A percentile compares a stretch with the other conserved stretches of the same genome.
Evolutionary conservation across 176 grass and related monocot species (phyloP).

Genomic region (Phoenix dactylifera): DNA sequence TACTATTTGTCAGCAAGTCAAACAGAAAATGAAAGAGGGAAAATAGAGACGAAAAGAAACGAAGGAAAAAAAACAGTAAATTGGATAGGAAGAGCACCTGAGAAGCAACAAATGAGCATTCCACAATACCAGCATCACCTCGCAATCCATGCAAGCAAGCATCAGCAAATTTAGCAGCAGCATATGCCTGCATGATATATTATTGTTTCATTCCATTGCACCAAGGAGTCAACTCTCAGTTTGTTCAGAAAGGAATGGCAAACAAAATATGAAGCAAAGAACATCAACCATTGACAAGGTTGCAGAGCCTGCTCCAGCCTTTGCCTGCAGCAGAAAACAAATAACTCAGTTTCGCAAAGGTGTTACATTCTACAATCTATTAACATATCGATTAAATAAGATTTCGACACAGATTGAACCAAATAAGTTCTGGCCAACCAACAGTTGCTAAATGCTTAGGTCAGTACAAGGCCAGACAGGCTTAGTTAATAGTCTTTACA

Average conservation of each 20-base stretch:
- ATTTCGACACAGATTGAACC: no score
- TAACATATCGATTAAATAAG: no score
- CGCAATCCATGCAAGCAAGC: slow-evolving; percentile 61
- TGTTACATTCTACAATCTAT: no score
- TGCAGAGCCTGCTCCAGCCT: slow-evolving; percentile 72
- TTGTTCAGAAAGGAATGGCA: background rate
- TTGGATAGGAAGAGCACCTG: slow-evolving; percentile 27
- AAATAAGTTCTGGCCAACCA: no score
- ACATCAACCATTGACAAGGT: slow-evolving; percentile 80
- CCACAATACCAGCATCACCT: slow-evolving; percentile 70
- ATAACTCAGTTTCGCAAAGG: background rate
- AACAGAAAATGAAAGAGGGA: slow-evolving; percentile 9
- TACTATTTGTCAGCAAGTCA: background rate
- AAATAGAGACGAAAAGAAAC: background rate
- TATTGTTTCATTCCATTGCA: slow-evolving; percentile 6
- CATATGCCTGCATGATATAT: slow-evolving; percentile 37
- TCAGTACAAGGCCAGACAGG: no score
- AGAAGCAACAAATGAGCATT: slow-evolving; percentile 77
- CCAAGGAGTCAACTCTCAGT: background rate
- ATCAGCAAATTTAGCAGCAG: slow-evolving; percentile 72
- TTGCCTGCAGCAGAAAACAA: slow-evolving; percentile 53
- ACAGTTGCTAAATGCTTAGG: no score
- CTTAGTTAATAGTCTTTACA: no score
- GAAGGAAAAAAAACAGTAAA: background rate
- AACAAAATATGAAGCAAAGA: background rate